Evolutionary conservation across 176 grass and related monocot genomes (phyloP).

Genomic region (Zoysia pacifica): DNA sequence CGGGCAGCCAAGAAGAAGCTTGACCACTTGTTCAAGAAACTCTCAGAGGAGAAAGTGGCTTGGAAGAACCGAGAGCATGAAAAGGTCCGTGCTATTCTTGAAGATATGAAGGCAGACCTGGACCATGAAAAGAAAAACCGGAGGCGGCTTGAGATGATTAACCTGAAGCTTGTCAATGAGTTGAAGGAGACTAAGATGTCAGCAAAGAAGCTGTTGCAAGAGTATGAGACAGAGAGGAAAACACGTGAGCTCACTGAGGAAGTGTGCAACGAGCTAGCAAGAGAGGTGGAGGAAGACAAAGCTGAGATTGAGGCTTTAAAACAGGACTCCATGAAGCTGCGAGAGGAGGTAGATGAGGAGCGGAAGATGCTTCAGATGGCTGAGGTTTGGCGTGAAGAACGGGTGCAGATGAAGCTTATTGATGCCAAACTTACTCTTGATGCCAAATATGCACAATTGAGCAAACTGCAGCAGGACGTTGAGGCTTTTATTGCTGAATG

Average conservation of each 20-base stretch:
- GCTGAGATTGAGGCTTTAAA: slow-evolving; percentile 71
- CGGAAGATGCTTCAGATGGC: slow-evolving; percentile 88
- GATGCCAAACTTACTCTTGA: slow-evolving; percentile 89
- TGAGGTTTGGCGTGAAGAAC: slow-evolving; percentile 89
- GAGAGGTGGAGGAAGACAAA: slow-evolving; percentile 79
- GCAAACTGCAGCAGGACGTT: slow-evolving; percentile 56
- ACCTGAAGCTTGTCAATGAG: slow-evolving; percentile 81
- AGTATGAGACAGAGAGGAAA: slow-evolving; percentile 78
- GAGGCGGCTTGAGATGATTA: slow-evolving; percentile 62
- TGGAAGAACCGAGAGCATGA: slow-evolving; percentile 87
- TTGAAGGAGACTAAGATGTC: slow-evolving; percentile 66
- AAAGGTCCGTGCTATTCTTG: slow-evolving; percentile 65
- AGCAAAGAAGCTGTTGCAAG: slow-evolving; percentile 67
- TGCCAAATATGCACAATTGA: slow-evolving; percentile 67
- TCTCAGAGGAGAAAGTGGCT: slow-evolving; percentile 71
- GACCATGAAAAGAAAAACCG: slow-evolving; percentile 74
- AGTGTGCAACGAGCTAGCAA: slow-evolving; percentile 78
- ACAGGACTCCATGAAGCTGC: slow-evolving; percentile 56
- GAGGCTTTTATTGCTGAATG: slow-evolving; percentile 45
- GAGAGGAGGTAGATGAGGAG: slow-evolving; percentile 71
- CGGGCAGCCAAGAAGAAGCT: slow-evolving; percentile 81
- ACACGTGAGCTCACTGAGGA: slow-evolving; percentile 70
- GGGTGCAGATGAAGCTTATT: slow-evolving; percentile 91
- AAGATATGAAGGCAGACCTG: slow-evolving; percentile 78
- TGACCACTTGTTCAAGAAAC: slow-evolving; percentile 73